Evolutionary conservation across 2,329 filamentous ascomycete species (phyloP), one percentile per base, ranked within the genome.

Genomic region (Parasarocladium wereldwijsianum): DNA sequence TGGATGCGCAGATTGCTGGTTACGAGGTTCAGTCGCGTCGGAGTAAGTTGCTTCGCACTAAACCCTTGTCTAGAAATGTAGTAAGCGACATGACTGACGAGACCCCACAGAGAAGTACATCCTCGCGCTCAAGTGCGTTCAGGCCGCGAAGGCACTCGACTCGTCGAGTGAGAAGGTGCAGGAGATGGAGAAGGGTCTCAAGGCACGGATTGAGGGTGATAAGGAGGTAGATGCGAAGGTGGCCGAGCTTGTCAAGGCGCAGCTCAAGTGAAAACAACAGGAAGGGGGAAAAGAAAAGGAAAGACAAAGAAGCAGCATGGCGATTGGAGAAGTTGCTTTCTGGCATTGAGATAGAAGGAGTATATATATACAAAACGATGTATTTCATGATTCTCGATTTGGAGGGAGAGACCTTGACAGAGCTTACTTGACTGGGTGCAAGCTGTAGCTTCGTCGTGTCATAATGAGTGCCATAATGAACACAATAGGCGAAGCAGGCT

Each of bases 21-120:
- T 96, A 94, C 43, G 86, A 96, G 57, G 78, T 98, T 12, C 86
- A 83, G 49, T 64, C 92, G 35, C 69, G 85, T 46, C 69, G 78
- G 60, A 75, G 85, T 93, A 70, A 64, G 76, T 59, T 15, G 11
- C 11, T 3, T 17, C 4, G 8, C 8, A n/a, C 8, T 4, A 12
- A 17, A 12, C n/a, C n/a, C n/a, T n/a, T n/a, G n/a, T n/a, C n/a
- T n/a, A n/a, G n/a, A n/a, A n/a, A n/a, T n/a, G n/a, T n/a, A 13
- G 10, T n/a, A 17, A 26, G 27, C 24, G 32, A 17, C 32, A 32
- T 26, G 6, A 22, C 30, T 19, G 21, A 10, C n/a, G 32, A 40
- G 20, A 37, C 29, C 9, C 33, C 5, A 16, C 14, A 87, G 86
- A 74, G 49, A 94, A 94, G 60, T 84, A 81, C 45, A 58, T 93